Percentiles rank a stretch among this genome's conserved stretches.
These are phyloP conservation scores for Suhomyces vadensis DNA, from an alignment of 805 yeast species.

Conservation along the genomic window DNA sequence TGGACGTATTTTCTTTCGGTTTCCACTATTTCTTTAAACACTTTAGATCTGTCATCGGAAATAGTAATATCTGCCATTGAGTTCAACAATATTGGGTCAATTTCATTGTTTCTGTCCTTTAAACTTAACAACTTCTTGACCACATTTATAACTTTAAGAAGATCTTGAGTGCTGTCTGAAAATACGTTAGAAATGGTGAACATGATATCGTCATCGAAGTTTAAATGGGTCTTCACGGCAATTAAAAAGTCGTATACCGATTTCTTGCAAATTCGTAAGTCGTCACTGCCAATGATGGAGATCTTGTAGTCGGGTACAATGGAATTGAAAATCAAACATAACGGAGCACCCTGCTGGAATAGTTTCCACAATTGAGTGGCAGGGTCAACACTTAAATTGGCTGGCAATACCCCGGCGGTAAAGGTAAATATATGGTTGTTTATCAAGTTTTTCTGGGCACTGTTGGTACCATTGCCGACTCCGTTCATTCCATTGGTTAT, in stretches of 20 bases:
- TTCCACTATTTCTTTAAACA: conserved; percentile 78
- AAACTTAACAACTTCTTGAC: conserved; percentile 55
- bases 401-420: conserved; percentile 77
- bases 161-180: conserved; percentile 74
- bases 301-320: conserved; percentile 55
- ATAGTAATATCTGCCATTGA: conserved; percentile 27
- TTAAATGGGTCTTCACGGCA: conserved; percentile 77
- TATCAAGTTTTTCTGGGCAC: conserved; percentile 16
- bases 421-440: conserved; percentile 54
- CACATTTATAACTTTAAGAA: conserved; percentile 72
- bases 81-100: conserved; percentile 6
- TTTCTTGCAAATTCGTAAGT: conserved; percentile 80
- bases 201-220: conserved; percentile 75
- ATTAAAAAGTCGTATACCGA: conserved; percentile 86
- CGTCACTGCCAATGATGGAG: conserved; percentile 71
- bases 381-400: conserved; percentile 78
- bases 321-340: conserved; percentile 80
- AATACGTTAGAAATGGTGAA: conserved; percentile 91
- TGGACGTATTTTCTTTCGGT: conserved; percentile 93
- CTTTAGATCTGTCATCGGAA: conserved; percentile 67
- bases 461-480: not conserved
- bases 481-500: conserved; percentile 6
- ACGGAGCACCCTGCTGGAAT: conserved; percentile 89
- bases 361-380: conserved; percentile 87
- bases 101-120: conserved; percentile 1